A percentile compares a stretch with the other conserved stretches of the same genome.
Conservation (phyloP, 257 asterid genomes). For the Solanum bulbocastanum region DNA sequence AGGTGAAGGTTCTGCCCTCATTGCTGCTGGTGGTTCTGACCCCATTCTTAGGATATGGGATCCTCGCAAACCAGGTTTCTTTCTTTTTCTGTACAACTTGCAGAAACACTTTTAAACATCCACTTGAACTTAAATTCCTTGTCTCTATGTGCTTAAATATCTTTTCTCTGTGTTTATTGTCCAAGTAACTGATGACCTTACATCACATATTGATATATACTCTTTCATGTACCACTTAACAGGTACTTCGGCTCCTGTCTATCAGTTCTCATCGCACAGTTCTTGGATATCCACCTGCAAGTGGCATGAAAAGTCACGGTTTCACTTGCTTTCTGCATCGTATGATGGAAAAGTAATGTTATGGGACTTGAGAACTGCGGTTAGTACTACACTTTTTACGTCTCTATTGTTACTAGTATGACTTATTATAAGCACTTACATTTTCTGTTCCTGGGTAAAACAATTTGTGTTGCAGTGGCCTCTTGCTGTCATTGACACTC, state of each 20-base stretch:
- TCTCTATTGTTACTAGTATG: not conserved
- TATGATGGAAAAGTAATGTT: constrained; percentile 96
- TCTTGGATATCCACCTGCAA: constrained; percentile 97
- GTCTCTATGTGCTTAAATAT: not conserved
- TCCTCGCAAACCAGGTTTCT: constrained; percentile 92
- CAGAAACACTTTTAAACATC: not conserved
- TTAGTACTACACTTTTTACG: constrained; percentile 14
- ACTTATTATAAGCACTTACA: not conserved
- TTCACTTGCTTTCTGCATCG: constrained; percentile 80
- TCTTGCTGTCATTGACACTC: constrained; percentile 61
- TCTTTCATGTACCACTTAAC: not conserved
- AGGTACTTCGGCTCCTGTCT: constrained; percentile 74
- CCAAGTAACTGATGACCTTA: not conserved
- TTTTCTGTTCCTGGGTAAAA: constrained; percentile 4
- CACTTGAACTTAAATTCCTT: not conserved
- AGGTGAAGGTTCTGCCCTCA: constrained; percentile 84
- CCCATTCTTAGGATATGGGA: constrained; percentile 91
- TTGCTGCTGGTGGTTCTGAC: constrained; percentile 86
- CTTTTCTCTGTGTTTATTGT: not conserved
- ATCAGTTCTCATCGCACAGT: constrained; percentile 71
- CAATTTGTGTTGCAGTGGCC: constrained; percentile 67
- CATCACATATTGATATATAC: not conserved
- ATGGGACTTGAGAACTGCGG: constrained; percentile 97
- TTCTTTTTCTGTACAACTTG: not conserved
- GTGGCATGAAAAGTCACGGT: constrained; percentile 87